Evolutionary conservation across 495 filamentous ascomycete species (phyloP).

Genomic region (Hypoxylon lenormandii): DNA sequence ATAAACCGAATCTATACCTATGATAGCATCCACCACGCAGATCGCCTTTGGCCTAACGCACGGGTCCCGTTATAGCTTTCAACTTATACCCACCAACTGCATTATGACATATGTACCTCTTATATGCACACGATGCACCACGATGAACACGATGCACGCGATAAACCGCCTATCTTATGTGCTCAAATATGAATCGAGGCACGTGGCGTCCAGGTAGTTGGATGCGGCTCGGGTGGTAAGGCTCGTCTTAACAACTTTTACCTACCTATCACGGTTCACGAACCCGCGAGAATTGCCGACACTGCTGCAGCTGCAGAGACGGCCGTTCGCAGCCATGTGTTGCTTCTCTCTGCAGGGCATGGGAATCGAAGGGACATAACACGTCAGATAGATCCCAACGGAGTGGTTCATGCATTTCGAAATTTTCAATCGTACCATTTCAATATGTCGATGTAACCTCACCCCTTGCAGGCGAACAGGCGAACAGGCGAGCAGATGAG

Average conservation of each 20-base stretch:
- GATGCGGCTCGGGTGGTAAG: not conserved
- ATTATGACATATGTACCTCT: too few species aligned
- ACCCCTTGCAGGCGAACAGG: slow-evolving; percentile 30
- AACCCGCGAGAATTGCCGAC: slow-evolving; percentile 3
- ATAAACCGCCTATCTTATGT: too few species aligned
- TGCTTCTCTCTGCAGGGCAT: slow-evolving; percentile 5
- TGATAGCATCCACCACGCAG: too few species aligned
- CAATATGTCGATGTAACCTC: slow-evolving; percentile 27
- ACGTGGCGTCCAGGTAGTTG: slow-evolving; percentile 31
- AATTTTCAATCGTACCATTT: slow-evolving; percentile 23
- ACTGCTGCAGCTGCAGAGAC: slow-evolving; percentile 7
- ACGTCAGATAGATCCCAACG: slow-evolving; percentile 36
- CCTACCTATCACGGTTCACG: slow-evolving; percentile 16
- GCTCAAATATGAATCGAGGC: slow-evolving; percentile 6
- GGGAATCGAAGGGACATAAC: slow-evolving; percentile 17
- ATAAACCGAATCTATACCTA: too few species aligned
- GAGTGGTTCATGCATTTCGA: slow-evolving; percentile 37
- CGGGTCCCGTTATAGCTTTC: too few species aligned
- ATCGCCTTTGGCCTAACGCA: too few species aligned
- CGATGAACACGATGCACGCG: too few species aligned
- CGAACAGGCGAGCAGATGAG: too few species aligned
- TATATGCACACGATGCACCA: too few species aligned
- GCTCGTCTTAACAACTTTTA: too few species aligned
- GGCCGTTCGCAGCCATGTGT: not conserved
- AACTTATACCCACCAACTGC: too few species aligned